These are phyloP conservation scores for Camellia japonica DNA, from an alignment of 148 eudicot species.

Conservation along the genomic window DNA sequence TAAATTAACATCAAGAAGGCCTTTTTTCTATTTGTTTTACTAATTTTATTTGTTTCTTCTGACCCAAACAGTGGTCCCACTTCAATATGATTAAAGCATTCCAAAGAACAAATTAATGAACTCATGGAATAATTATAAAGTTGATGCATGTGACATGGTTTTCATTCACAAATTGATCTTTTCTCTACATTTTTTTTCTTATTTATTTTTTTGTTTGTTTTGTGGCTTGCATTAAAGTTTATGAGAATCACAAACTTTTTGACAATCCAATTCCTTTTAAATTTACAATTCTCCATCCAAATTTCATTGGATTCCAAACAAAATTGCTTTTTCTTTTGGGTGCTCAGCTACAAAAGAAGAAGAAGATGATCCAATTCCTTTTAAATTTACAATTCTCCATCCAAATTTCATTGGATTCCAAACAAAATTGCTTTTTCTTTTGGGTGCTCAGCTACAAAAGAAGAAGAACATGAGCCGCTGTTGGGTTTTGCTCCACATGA, in stretches of 20 bases:
- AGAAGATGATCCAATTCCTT: neutral
- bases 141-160: neutral
- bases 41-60: neutral
- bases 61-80: slow-evolving; percentile 1
- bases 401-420: slow-evolving; percentile 10
- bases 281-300: neutral
- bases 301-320: slow-evolving; percentile 3
- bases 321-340: neutral
- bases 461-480: no score
- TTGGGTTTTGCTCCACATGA: no score
- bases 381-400: neutral
- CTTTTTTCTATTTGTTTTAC: slow-evolving; percentile 1
- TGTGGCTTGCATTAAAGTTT: neutral
- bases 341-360: neutral
- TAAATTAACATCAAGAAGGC: neutral
- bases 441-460: neutral
- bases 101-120: neutral
- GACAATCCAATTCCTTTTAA: neutral
- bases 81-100: neutral
- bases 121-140: neutral
- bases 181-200: neutral
- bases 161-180: neutral
- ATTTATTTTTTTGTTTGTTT: neutral
- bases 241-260: neutral
- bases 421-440: neutral